Conservation (phyloP, 2,329 filamentous ascomycete genomes). For the Claviceps spartinae region DNA sequence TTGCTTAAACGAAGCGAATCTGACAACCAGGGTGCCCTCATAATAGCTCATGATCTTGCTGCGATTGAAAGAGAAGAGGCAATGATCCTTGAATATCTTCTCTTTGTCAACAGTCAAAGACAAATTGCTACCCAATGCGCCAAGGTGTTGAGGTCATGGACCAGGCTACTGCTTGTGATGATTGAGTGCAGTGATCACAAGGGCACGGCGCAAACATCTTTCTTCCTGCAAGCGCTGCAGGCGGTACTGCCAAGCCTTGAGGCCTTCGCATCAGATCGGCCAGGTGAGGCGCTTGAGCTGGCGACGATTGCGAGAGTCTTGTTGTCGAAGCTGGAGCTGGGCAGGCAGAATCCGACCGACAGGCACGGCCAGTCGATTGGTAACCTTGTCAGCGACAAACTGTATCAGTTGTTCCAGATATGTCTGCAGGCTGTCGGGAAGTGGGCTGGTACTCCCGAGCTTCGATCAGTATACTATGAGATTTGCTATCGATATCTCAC, state of each 20-base stretch:
- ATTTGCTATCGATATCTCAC: constrained; percentile 80
- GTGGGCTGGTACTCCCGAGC: constrained; percentile 52
- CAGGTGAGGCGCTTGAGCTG: constrained; percentile 59
- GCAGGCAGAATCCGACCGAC: constrained; percentile 23
- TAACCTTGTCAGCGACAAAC: constrained; percentile 72
- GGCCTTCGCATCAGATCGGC: constrained; percentile 53
- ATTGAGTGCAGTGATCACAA: constrained; percentile 72
- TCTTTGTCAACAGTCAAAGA: constrained; percentile 48
- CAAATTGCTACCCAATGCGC: constrained; percentile 45
- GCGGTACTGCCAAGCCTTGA: constrained; percentile 82
- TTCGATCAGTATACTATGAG: constrained; percentile 79
- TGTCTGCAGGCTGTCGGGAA: constrained; percentile 68
- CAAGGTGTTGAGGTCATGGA: constrained; percentile 68
- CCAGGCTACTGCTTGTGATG: constrained; percentile 70
- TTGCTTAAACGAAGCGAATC: constrained; percentile 53
- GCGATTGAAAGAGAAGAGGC: constrained; percentile 44
- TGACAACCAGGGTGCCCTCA: constrained; percentile 32
- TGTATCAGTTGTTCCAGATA: constrained; percentile 83
- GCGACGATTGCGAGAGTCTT: constrained; percentile 63
- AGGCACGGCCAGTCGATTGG: constrained; percentile 35
- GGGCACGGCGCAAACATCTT: constrained; percentile 54
- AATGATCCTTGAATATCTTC: constrained; percentile 45
- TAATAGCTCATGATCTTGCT: constrained; percentile 34
- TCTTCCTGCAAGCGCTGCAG: constrained; percentile 77
- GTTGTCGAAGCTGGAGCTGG: constrained; percentile 56